phyloP scores from a whole-genome alignment of 2,329 filamentous ascomycete species.

The Dothidotthia symphoricarpi region DNA sequence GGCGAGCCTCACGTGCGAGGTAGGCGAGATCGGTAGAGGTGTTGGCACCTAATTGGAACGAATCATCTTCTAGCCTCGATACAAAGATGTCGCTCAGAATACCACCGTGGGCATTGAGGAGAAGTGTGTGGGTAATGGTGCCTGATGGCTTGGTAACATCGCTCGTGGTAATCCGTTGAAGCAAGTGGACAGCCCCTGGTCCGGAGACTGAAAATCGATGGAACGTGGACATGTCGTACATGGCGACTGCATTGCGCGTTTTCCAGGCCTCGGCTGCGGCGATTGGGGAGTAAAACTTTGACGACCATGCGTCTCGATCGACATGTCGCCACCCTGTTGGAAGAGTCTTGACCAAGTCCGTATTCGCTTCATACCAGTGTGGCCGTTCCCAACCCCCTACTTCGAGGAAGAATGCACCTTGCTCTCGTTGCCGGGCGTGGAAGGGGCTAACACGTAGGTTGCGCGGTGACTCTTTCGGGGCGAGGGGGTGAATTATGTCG shows the following conservation, averaged over 20 bases:
- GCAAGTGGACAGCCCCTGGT: slow-evolving; percentile 55
- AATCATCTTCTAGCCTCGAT: slow-evolving; percentile 50
- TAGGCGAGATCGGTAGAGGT: slow-evolving; percentile 56
- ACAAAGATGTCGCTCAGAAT: slow-evolving; percentile 60
- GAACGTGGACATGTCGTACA: slow-evolving; percentile 64
- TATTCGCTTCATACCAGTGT: slow-evolving; percentile 61
- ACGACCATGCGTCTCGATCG: slow-evolving; percentile 60
- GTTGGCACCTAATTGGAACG: slow-evolving; percentile 59
- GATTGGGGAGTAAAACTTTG: slow-evolving; percentile 58
- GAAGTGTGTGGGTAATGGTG: slow-evolving; percentile 56
- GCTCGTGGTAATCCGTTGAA: slow-evolving; percentile 55
- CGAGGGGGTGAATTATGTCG: slow-evolving; percentile 62
- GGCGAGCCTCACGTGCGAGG: slow-evolving; percentile 53
- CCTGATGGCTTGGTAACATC: slow-evolving; percentile 52
- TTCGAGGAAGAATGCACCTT: slow-evolving; percentile 61
- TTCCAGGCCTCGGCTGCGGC: slow-evolving; percentile 63
- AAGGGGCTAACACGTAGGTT: slow-evolving; percentile 61
- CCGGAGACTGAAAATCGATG: slow-evolving; percentile 59
- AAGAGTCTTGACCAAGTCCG: slow-evolving; percentile 50
- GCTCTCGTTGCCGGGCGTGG: slow-evolving; percentile 53
- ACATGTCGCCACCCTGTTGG: slow-evolving; percentile 56
- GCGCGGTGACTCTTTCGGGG: slow-evolving; percentile 57
- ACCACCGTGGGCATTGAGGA: slow-evolving; percentile 55
- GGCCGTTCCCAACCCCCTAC: slow-evolving; percentile 62
- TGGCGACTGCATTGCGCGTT: slow-evolving; percentile 60